These are phyloP conservation scores for Kwoniella shivajii DNA, from an alignment of 1,284 basidiomycete genomes.

Conservation along the genomic window DNA sequence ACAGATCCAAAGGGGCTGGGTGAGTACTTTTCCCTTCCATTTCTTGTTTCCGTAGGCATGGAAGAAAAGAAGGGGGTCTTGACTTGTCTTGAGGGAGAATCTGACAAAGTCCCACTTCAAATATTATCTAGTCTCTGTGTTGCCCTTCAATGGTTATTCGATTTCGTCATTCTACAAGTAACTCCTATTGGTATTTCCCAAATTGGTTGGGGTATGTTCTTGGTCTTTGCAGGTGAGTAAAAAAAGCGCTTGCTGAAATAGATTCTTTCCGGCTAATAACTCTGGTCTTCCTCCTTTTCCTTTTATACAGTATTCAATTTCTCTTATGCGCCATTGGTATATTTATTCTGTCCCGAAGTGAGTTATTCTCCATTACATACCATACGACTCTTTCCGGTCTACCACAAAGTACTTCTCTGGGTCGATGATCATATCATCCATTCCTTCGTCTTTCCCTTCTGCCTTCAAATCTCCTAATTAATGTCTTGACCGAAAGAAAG, in stretches of 20 bases:
- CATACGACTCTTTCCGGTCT: not conserved
- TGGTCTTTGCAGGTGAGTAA: constrained; percentile 56
- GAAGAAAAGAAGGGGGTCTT: not conserved
- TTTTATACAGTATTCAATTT: constrained; percentile 51
- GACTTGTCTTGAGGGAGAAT: no score
- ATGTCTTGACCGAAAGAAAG: not conserved
- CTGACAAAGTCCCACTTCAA: not conserved
- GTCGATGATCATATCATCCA: no score
- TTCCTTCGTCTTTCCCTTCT: no score
- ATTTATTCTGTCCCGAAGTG: constrained; percentile 30
- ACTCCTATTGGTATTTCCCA: constrained; percentile 60
- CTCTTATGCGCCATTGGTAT: constrained; percentile 58
- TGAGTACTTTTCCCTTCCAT: not conserved
- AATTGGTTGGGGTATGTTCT: constrained; percentile 59
- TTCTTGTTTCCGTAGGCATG: not conserved
- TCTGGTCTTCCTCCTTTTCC: no score
- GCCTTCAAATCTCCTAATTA: no score
- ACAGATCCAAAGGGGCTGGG: constrained; percentile 11
- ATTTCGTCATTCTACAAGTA: constrained; percentile 56
- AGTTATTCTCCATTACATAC: not conserved
- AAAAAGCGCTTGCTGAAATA: not conserved
- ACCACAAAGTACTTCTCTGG: no score
- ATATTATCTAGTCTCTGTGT: constrained; percentile 3
- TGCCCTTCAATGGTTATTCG: constrained; percentile 19
- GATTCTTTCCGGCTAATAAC: no score